These are phyloP conservation scores for Solanum medicagineum DNA, from an alignment of 257 asterid species.

Conservation along the genomic window DNA sequence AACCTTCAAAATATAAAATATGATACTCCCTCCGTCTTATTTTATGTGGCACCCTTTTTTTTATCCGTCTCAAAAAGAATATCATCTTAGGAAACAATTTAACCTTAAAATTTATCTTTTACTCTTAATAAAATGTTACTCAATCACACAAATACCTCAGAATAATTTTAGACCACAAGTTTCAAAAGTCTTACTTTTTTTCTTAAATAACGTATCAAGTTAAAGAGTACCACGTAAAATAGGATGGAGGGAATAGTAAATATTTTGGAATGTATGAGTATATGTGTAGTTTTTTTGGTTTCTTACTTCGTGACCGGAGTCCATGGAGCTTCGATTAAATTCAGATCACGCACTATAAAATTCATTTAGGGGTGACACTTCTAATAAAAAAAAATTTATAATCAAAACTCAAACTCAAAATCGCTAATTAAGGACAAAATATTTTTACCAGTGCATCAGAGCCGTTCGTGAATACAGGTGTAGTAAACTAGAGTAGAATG, in stretches of 20 bases:
- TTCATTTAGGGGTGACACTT: rapidly evolving
- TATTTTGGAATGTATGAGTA: neutral
- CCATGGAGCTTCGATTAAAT: too few species aligned
- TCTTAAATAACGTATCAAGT: too few species aligned
- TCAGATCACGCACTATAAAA: rapidly evolving
- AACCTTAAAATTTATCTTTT: too few species aligned
- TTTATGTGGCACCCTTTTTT: too few species aligned
- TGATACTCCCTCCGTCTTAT: neutral
- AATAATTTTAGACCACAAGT: too few species aligned
- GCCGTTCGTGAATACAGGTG: neutral
- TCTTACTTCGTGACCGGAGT: rapidly evolving
- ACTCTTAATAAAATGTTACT: too few species aligned
- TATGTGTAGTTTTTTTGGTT: neutral
- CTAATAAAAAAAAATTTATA: rapidly evolving
- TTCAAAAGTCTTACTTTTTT: too few species aligned
- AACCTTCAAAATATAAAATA: neutral
- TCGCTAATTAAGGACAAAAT: rapidly evolving
- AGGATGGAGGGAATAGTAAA: rapidly evolving
- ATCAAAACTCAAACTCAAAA: rapidly evolving
- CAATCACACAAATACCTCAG: too few species aligned
- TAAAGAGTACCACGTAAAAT: too few species aligned
- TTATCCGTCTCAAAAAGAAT: too few species aligned
- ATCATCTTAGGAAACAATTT: too few species aligned
- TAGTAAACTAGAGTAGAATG: neutral
- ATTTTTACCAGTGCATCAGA: too few species aligned